phyloP scores from a whole-genome alignment of 202 grass and related monocot genomes.

The Setaria viridis region DNA sequence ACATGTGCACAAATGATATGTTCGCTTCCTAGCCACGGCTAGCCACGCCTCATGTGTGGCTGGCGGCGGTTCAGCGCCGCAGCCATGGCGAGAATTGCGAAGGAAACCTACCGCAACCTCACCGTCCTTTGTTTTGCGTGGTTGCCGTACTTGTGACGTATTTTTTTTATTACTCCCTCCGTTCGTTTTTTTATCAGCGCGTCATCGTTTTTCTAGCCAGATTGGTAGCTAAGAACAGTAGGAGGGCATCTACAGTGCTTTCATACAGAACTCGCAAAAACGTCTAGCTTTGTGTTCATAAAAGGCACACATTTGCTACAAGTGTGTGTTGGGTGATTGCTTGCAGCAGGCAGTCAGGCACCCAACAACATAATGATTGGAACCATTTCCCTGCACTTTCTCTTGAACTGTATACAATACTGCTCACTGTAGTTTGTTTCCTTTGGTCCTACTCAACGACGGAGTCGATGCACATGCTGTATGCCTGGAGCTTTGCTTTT shows the following conservation, averaged over 20 bases:
- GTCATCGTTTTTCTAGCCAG: too few species aligned
- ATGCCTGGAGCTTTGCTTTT: background rate
- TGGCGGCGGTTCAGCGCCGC: too few species aligned
- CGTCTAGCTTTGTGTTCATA: background rate
- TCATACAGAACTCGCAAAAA: background rate
- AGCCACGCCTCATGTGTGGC: too few species aligned
- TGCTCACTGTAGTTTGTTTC: background rate
- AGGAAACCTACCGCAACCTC: too few species aligned
- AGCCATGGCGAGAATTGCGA: too few species aligned
- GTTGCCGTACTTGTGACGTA: too few species aligned
- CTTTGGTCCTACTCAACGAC: background rate
- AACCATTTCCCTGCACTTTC: background rate
- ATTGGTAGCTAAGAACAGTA: too few species aligned
- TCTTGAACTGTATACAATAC: background rate
- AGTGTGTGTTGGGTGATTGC: background rate
- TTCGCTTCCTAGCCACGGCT: too few species aligned
- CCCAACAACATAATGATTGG: background rate
- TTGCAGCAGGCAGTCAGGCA: background rate
- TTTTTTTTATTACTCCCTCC: too few species aligned
- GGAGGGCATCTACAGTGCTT: background rate
- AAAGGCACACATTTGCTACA: background rate
- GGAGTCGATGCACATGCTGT: background rate
- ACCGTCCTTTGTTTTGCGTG: too few species aligned
- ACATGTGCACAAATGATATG: too few species aligned
- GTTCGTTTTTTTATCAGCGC: too few species aligned